Evolutionary conservation across 768 basidiomycete genomes (phyloP), one percentile per base, ranked within the genome.

Genomic region (Tylopilus rubrobrunneus): DNA sequence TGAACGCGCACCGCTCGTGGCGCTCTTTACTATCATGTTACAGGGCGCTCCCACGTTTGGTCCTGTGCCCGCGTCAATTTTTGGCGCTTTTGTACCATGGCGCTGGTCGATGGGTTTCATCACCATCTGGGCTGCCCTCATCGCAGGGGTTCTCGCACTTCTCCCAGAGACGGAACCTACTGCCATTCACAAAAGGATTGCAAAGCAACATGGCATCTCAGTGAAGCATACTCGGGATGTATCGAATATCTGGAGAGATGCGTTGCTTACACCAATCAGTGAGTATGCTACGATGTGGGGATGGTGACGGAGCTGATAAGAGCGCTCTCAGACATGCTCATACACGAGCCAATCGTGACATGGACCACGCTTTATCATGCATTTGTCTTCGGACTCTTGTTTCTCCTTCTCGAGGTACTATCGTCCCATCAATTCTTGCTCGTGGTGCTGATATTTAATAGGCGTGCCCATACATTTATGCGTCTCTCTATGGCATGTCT

Each of bases 41-140:
- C 67, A 67, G 36, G 67, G 67, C 15, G 66, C 67, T 3, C 67
- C 67, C 4, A 66, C 67, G 1, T 60, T 67, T 41, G 67, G 67
- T 1, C 67, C 67, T 4, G 56, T 67, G 1, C 66, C 66, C 21
- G 53, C 65, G 3, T 63, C 67, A 4, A 12, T 65, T n/a, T 29
- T 67, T 2, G 63, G 63, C 15, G 17, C 29, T 6, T 47, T 58
- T n/a, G 41, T 64, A 8, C 61, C 56, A 39, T 68, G 67, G 66
- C 62, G 64, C 28, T 67, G 66, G 62, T 42, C 54, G 29, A 59
- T 68, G 57, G 66, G 56, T 5, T 62, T 64, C 46, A 60, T 67
- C 25, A 37, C 64, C 11, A 3, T 64, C 9, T 67, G 67, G 64
- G 59, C 55, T 44, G 62, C 57, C 3, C 1, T 68, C 23, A 48